Base-by-base conservation (phyloP, 352 stramenopile genomes). In the Peronospora belbahrii region DNA sequence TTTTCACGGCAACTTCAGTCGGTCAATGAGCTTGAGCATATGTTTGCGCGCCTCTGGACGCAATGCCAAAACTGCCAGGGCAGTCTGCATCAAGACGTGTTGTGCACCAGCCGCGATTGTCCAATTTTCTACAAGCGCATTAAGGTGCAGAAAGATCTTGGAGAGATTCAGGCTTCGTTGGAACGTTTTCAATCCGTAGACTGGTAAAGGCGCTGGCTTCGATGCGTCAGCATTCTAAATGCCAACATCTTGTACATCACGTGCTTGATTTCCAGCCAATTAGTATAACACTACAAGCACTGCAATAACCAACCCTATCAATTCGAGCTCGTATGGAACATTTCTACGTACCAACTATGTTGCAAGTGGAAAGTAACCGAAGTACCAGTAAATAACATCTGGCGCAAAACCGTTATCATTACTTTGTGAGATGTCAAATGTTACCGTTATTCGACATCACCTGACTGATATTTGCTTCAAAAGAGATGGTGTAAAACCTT, bases 121-220 rank as follows among this genome's bases (percentile, higher is more conserved):
- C 92, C 93, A 23, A 98, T 99, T 52, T 99, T 99, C 63, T 99
- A 99, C 75, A 97, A 98, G 59, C 89, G 97, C 45, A 99, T 98
- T 65, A 99, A 99, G 77, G 96, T 98, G 23, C 93, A 99, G 68
- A 97, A 97, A 56, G 97, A 99, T 51, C 85, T 99, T 43, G 77
- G 86, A 36, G 82, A 97, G 44, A 85, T 87, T 4, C 91, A 98
- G 59, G 75, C 92, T 4, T 73, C 90, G 36, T 65, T 99, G 40
- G 92, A 98, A 50, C 92, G 92, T 55, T 99, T 99, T 62, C 70
- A 90, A 48, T 84, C 75, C 2, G 68, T 85, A 37, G 81, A 95
- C 61, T 78, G 80, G 86, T 83, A 47, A 50, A 31, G 14, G 36
- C 35, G 6, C 18, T 10, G 11, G 10, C 17, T 44, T n/a, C n/a